Evolutionary conservation across 495 filamentous ascomycete species (phyloP), one percentile per base, ranked within the genome.

Genomic region (Penicillium bialowiezense): DNA sequence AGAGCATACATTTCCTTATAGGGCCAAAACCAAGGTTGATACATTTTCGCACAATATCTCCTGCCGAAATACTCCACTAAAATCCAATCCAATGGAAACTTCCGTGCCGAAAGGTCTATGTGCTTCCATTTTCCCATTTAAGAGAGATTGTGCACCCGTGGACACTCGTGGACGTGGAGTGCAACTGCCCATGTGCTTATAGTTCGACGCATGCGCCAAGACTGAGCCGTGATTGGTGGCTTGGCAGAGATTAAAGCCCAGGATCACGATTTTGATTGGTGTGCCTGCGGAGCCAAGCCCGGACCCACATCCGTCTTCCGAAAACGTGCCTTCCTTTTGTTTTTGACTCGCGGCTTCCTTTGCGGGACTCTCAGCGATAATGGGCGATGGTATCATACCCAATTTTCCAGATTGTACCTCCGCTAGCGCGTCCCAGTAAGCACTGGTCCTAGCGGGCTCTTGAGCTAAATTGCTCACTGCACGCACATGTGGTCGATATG

Each of bases 121-220:
- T n/a, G n/a, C n/a, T n/a, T n/a, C 10, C 29, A 32, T 32, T 32
- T 5, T 32, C 5, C 29, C 29, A 10, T 32, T 32, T 32, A 32
- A 32, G 7, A 32, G 23, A 26, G 3, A 26, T 3, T 8, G 8
- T 26, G 8, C 8, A 26, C 23, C 8, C 23, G 23, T 26, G n/a
- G n/a, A n/a, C n/a, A 26, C 23, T 26, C 23, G 23, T 8, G 4
- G 23, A 26, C 8, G 23, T 26, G 23, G 23, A 26, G 23, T 8
- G 23, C 4, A 8, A 26, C 23, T 26, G 23, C 23, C 23, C 23
- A 26, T 26, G 23, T 26, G 23, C 23, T 26, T 39, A 9, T 39
- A 39, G 8, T 39, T 19, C 18, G 18, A 39, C 18, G 44, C 44
- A 39, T 47, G 44, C 44, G 34, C 26, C 26, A 47, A 29, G 18